Base-by-base conservation (phyloP, 768 basidiomycete species). In the Daedalea quercina region DNA sequence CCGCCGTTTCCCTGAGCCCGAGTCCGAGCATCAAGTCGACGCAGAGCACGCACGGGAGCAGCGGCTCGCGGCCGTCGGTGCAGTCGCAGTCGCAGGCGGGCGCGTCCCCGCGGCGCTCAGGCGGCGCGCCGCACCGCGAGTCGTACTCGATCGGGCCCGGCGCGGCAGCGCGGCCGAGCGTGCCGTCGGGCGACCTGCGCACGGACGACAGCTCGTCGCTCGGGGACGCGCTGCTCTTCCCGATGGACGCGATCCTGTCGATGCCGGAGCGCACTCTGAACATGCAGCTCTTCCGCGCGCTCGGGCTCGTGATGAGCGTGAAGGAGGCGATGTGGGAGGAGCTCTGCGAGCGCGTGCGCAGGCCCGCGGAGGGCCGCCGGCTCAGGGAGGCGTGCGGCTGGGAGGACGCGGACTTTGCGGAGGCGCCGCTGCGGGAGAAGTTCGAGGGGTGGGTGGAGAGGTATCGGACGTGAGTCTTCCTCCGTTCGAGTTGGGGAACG, bases 261-360 rank as follows among this genome's bases (percentile, higher is more conserved):
- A 50, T 62, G 31, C 56, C 53, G 24, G 62, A 59, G 49, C 58
- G 60, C 44, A 49, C 57, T 40, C 52, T 61, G 49, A 60, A 55
- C 57, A 61, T 64, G 60, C 59, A 60, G 34, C 60, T 66, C 33
- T 57, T 58, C 53, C 62, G 65, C 25, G 57, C 62, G 35, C 59
- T 62, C 24, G 53, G 52, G 25, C 40, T 54, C 41, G 65, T 66
- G 37, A 41, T 63, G 19, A 60, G 55, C 37, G 44, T 52, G 26
- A 61, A 59, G 60, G 65, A 66, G 57, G 63, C 63, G 44, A 66
- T 66, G 65, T 66, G 63, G 63, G 65, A 66, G 47, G 63, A 64
- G 58, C 59, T 66, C 25, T 15, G 26, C 31, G 60, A 50, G 20
- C 49, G 49, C n/a, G 53, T 63, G n/a, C 6, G 11, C 6, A 31